Conservation (phyloP, 2,329 filamentous ascomycete species). For the Zymoseptoria crescenta region DNA sequence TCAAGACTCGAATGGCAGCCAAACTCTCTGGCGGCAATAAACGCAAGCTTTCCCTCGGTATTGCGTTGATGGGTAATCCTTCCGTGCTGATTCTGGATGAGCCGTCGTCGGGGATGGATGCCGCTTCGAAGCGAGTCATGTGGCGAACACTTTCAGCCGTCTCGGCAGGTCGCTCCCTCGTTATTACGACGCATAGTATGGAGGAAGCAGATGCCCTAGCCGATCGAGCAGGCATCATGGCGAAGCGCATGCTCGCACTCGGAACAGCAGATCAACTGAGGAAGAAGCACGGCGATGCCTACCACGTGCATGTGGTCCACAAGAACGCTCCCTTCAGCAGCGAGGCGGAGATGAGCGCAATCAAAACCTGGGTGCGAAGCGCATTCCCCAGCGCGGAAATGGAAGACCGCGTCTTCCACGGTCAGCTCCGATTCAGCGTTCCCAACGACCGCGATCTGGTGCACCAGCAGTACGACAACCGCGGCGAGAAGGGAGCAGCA, state of each 20-base stretch:
- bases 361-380: slow-evolving; percentile 57
- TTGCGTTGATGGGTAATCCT: slow-evolving; percentile 88
- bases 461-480: slow-evolving; percentile 10
- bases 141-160: slow-evolving; percentile 75
- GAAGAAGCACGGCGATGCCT: slow-evolving; percentile 65
- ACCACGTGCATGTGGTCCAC: slow-evolving; percentile 76
- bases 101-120: slow-evolving; percentile 81
- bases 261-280: slow-evolving; percentile 68
- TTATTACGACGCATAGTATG: slow-evolving; percentile 91
- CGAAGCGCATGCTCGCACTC: slow-evolving; percentile 74
- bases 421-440: slow-evolving; percentile 78
- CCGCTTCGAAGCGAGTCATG: slow-evolving; percentile 84
- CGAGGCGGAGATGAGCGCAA: slow-evolving; percentile 56
- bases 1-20: slow-evolving; percentile 64
- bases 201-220: slow-evolving; percentile 90
- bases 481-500: slow-evolving; percentile 11
- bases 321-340: slow-evolving; percentile 65
- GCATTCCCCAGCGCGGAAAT: slow-evolving; percentile 59
- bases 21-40: slow-evolving; percentile 87
- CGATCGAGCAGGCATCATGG: slow-evolving; percentile 75
- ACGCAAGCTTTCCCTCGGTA: slow-evolving; percentile 80
- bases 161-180: slow-evolving; percentile 67
- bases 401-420: slow-evolving; percentile 70
- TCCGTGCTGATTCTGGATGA: slow-evolving; percentile 82
- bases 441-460: slow-evolving; percentile 36